Evolutionary conservation across 2,329 filamentous ascomycete genomes (phyloP), one percentile per base, ranked within the genome.

Genomic region (Fusarium continuum): DNA sequence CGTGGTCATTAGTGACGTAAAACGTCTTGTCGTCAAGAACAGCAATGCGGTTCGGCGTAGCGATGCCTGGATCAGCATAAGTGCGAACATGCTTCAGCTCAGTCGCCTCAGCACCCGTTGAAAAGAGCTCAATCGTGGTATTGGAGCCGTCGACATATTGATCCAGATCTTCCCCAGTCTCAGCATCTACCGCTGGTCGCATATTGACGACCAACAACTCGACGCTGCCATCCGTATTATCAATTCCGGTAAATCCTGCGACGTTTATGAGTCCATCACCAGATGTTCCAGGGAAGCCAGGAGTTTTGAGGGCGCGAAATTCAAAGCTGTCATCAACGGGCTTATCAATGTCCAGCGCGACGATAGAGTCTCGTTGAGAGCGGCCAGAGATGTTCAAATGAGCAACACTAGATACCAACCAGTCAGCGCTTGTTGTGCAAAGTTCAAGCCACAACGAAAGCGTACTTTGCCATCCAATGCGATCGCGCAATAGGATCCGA

Each of bases 271-370:
- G 54, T 1, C 70, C 72, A 26, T 77, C 75, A 6, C 71, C 73
- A 5, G 56, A 59, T 0, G 72, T 74, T 1, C 76, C 76, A 4
- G 61, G 19, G 25, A 70, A 78, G 0, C 55, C 71, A 1, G 66
- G 53, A 1, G 70, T 75, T 8, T 57, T 48, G 11, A 78, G 60
- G 1, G 47, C 38, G 3, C 68, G 72, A 14, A 64, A 40, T 4
- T 64, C 46, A 19, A 74, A 70, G 3, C 62, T 55, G 1, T 50
- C 28, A 2, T 50, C 64, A 11, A 29, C 17, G 3, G 70, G 70
- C 28, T 67, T 70, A 44, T 78, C 75, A 14, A 77, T 66, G 17
- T 77, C 66, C 9, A 77, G 19, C 4, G 65, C 72, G 4, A 76
- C 51, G 14, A 78, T 47, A 5, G 72, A 70, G 51, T 78, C 76